These are phyloP conservation scores for Pyrenula aspistea DNA, from an alignment of 495 filamentous ascomycete species.

Conservation along the genomic window DNA sequence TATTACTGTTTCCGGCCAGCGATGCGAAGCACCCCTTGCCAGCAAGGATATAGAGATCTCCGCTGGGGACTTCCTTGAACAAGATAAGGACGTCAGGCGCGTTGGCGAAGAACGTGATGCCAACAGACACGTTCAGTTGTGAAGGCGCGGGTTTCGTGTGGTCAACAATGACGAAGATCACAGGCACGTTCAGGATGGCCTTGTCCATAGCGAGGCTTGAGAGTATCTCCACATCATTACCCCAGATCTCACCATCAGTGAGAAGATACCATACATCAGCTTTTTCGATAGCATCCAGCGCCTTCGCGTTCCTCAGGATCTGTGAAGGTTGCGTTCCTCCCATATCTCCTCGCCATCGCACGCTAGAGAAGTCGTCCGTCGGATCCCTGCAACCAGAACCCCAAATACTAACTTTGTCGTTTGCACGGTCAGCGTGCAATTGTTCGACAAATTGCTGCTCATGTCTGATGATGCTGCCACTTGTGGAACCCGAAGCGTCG, in stretches of 20 bases:
- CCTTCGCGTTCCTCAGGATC: slow-evolving; percentile 3
- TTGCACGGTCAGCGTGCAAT: no score
- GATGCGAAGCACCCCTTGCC: slow-evolving; percentile 24
- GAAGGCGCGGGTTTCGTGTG: no score
- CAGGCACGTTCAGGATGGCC: slow-evolving; percentile 13
- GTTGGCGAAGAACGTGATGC: slow-evolving; percentile 21
- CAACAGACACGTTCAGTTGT: slow-evolving; percentile 29
- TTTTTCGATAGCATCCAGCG: slow-evolving; percentile 1
- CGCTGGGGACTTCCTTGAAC: slow-evolving; percentile 16
- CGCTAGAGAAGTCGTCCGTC: no score
- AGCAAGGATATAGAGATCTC: slow-evolving; percentile 16
- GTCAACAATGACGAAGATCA: slow-evolving; percentile 14
- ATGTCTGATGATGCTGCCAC: no score
- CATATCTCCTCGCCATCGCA: no score
- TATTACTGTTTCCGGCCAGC: no score
- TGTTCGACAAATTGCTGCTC: no score
- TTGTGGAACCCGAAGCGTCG: no score
- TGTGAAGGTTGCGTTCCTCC: slow-evolving; percentile 4
- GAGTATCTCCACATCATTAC: slow-evolving; percentile 5
- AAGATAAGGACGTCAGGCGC: slow-evolving; percentile 19
- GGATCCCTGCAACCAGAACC: no score
- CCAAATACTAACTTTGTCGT: no score
- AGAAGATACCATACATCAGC: slow-evolving; percentile 18
- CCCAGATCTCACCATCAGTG: slow-evolving; percentile 15
- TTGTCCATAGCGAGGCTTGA: slow-evolving; percentile 7